These are phyloP conservation scores for Kockiozyma suomiensis DNA, from an alignment of 805 yeast species.

Conservation along the genomic window DNA sequence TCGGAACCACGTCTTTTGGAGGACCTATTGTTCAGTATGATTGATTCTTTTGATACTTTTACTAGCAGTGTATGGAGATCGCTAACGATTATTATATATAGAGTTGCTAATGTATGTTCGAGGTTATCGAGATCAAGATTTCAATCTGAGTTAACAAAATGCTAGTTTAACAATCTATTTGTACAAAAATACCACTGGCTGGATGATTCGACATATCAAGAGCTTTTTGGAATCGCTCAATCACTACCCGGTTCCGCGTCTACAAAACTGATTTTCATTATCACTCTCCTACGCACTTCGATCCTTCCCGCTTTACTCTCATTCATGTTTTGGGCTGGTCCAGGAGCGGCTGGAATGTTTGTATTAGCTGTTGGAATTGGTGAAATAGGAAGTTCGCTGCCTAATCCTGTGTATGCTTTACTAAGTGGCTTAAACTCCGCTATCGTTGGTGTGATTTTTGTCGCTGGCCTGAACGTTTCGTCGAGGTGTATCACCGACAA, in stretches of 20 bases:
- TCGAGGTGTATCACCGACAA: conserved; percentile 27
- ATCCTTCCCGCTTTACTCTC: conserved; percentile 26
- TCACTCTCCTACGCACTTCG: conserved; percentile 27
- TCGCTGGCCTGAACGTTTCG: conserved; percentile 27
- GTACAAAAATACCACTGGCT: conserved; percentile 31
- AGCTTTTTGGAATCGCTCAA: conserved; percentile 28
- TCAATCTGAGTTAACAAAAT: neutral
- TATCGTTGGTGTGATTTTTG: conserved; percentile 30
- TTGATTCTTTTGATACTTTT: no score
- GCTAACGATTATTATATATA: neutral
- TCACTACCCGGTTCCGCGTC: conserved; percentile 33
- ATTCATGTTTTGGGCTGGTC: conserved; percentile 29
- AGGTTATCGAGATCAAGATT: no score
- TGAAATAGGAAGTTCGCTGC: conserved; percentile 22
- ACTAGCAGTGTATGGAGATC: no score
- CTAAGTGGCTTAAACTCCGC: conserved; percentile 31
- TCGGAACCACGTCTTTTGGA: conserved; percentile 29
- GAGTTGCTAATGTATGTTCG: conserved; percentile 10
- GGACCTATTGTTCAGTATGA: conserved; percentile 30
- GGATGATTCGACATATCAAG: conserved; percentile 25
- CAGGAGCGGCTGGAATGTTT: conserved; percentile 32
- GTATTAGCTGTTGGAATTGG: conserved; percentile 29
- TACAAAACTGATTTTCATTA: conserved; percentile 28
- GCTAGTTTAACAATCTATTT: conserved; percentile 23
- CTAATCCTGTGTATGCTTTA: conserved; percentile 27